Base-by-base conservation (phyloP, 371 early-diverging fungal species). In the Rhizopus delemar region DNA sequence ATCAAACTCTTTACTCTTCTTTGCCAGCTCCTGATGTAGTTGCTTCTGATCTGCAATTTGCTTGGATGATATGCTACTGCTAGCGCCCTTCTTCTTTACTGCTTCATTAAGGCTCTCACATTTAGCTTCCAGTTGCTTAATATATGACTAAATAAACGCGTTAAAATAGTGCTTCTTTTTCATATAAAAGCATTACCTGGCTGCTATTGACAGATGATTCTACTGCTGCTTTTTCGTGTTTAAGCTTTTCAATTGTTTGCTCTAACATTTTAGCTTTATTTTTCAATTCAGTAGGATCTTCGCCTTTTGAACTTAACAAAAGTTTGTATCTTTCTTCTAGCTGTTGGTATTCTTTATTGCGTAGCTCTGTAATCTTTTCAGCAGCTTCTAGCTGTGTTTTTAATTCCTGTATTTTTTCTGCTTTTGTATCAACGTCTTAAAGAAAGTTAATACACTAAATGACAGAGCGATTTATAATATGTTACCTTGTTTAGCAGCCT, bases 81-180 rank as follows among this genome's bases (percentile, higher is more conserved):
- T 22, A 22, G 22, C 22, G 22, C 22, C 22, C 22, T 48, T 48
- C 8, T 28, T 8, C 8, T 29, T 12, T 9, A 8, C 7, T 29
- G 8, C 29, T 8, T 29, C 15, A 8, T 29, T 16, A 15, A 48
- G 48, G 4, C 8, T 28, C 12, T 48, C 48, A 15, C 48, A 48
- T 15, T 48, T 22, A 8, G 48, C 48, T 48, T 48, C 48, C 48
- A 48, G 29, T 28, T 48, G 48, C 28, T 48, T 9, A 28, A 48
- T 29, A 6, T 48, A 48, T 9, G 28, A 9, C 48, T 48, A 48
- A 48, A 48, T 12, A 48, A 29, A 7, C 12, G 8, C 12, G 28
- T 48, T 8, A 29, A 48, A 48, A 48, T 7, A 22, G 8, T 8
- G 29, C 15, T 48, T 48, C 28, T 48, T 48, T 48, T 48, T 48